Evolutionary conservation across 805 yeast species (phyloP), one percentile per base, ranked within the genome.

Genomic region (Sugiyamaella marilandica): DNA sequence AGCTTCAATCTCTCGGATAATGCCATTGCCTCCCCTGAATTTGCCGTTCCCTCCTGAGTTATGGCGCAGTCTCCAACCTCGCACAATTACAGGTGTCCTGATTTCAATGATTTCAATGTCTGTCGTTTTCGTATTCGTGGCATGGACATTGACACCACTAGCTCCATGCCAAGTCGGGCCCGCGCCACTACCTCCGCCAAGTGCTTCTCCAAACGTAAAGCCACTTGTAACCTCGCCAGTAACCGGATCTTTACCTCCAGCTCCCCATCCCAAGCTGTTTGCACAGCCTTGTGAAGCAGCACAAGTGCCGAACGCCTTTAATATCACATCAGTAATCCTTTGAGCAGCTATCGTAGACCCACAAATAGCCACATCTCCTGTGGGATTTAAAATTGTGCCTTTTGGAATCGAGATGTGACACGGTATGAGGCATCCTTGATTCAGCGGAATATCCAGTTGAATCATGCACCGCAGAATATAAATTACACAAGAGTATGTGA

Each of bases 281-380:
- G 96, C 87, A 56, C 92, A 88, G 41, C 97, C 96, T 70, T 92
- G 98, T 0, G 97, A 90, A 58, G 89, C 97, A 2, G 97, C 97
- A 71, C 88, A 85, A 5, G 89, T 87, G 55, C 80, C 77, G 65
- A 92, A 90, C 0, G 97, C 92, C 62, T 84, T 85, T 62, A 92
- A 74, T 41, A 92, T 79, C 1, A 86, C 91, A 69, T 90, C 97
- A 0, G 96, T 89, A 43, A 92, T 82, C 61, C 97, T 77, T 69
- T 92, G 98, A 1, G 96, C 85, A 0, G 97, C 91, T 69, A 90
- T 84, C 8, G 91, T 97, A 66, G 91, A 92, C 10, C 96, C 96
- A 16, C 91, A 97, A 37, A 88, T 95, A 1, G 97, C 98, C 43
- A 92, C 91, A 11, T 85, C 90, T 36, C 77, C 78, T 14, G 82